Conservation (phyloP, 169 alveolate genomes). For the Plasmodium ovale region DNA sequence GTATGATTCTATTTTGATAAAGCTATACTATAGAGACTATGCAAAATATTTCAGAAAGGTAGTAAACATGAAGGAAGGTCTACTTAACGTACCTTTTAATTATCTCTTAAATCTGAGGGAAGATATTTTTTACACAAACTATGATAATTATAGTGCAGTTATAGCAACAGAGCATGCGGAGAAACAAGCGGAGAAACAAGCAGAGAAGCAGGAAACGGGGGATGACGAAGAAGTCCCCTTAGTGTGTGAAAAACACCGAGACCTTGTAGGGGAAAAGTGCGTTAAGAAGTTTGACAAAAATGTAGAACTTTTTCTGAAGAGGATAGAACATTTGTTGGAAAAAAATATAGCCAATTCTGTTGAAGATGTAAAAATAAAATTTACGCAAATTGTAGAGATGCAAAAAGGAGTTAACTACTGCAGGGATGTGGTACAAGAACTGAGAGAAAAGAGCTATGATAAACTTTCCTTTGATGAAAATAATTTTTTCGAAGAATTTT, state of each 20-base stretch:
- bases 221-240: not conserved
- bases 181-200: not conserved
- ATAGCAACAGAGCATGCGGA: not conserved
- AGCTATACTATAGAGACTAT: conserved; percentile 15
- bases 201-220: not conserved
- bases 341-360: conserved; percentile 11
- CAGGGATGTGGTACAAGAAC: conserved; percentile 13
- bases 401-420: conserved; percentile 15
- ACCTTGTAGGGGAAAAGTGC: conserved; percentile 15
- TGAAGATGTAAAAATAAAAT: not conserved
- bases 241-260: not conserved
- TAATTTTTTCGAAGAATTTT: conserved; percentile 1
- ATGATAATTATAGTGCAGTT: not conserved
- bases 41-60: not conserved
- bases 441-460: conserved; percentile 16
- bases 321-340: conserved; percentile 1
- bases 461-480: conserved; percentile 6
- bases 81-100: conserved; percentile 11
- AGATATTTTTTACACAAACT: not conserved
- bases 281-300: not conserved
- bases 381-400: conserved; percentile 10
- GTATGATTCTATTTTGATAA: not conserved
- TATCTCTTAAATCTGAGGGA: conserved; percentile 6
- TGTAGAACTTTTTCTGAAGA: not conserved
- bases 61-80: not conserved